Base-by-base conservation (phyloP, 2,329 filamentous ascomycete species). In the Aspergillus awamori region DNA sequence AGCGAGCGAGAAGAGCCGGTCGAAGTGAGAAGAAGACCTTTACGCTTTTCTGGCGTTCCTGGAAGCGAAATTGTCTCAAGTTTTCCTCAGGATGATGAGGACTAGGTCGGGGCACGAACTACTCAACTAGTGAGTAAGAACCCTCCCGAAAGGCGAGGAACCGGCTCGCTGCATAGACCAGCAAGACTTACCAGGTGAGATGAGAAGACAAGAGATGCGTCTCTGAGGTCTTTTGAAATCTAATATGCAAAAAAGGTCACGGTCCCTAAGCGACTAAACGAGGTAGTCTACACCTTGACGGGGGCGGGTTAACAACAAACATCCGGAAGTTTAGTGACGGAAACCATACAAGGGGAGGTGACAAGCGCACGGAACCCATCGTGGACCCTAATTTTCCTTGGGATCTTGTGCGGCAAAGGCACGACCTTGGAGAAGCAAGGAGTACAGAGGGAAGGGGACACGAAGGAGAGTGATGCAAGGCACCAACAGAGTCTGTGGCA, bases 91-190 rank as follows among this genome's bases (percentile, higher is more conserved):
- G 58, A 59, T 58, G 58, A 58, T 61, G 67, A 64, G 71, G 70
- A 63, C 68, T 68, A 68, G 72, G 65, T 64, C 65, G 63, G 64
- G 65, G 64, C 63, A 73, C 70, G 71, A 78, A 78, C 76, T 79
- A 72, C 65, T 65, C 68, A 67, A 69, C 66, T 70, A 63, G 76
- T 78, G 68, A 78, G 75, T 69, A 74, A 64, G 68, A 75, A 73
- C 67, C 33, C 69, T 65, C 65, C 57, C 52, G 60, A 39, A 67
- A 60, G 47, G 38, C 53, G 62, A 59, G 55, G 63, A 57, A 58
- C 57, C 66, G 73, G 73, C 65, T 68, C 65, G 59, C 54, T 73
- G 73, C 74, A 76, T 74, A 63, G 67, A 67, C 67, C 65, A 67
- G 64, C 47, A 67, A 60, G 52, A 68, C 72, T 69, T 68, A 75